A percentile compares a stretch with the other conserved stretches of the same genome.
Evolutionary conservation across 768 basidiomycete species (phyloP).

Genomic region (Rhizopogon vulgaris): DNA sequence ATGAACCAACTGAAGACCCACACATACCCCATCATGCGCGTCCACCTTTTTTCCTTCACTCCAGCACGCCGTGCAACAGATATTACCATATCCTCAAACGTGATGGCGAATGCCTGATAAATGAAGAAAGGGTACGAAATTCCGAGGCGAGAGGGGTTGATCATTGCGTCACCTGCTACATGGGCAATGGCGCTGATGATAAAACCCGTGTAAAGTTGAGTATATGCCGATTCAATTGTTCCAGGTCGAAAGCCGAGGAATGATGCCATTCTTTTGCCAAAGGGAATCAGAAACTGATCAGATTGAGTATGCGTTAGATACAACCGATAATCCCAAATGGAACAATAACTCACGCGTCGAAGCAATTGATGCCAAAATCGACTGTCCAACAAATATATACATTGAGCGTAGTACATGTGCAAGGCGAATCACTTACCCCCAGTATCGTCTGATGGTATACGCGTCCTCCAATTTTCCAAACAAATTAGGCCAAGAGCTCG

Average conservation of each 20-base stretch:
- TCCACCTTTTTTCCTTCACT: slow-evolving; percentile 4
- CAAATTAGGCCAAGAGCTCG: slow-evolving; percentile 32
- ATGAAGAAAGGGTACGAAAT: slow-evolving; percentile 17
- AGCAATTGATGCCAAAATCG: slow-evolving; percentile 34
- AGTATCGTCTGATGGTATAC: slow-evolving; percentile 33
- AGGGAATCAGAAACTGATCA: slow-evolving; percentile 20
- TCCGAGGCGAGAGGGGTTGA: slow-evolving; percentile 6
- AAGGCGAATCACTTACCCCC: slow-evolving; percentile 29
- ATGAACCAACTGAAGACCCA: slow-evolving; percentile 27
- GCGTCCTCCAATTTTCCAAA: slow-evolving; percentile 29
- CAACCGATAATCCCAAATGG: not conserved
- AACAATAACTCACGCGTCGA: slow-evolving; percentile 24
- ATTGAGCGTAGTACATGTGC: not conserved
- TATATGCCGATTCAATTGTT: slow-evolving; percentile 21
- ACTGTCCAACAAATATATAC: slow-evolving; percentile 8
- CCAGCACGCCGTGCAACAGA: slow-evolving; percentile 10
- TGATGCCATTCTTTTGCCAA: slow-evolving; percentile 20
- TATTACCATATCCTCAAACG: slow-evolving; percentile 27
- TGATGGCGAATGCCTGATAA: slow-evolving; percentile 28
- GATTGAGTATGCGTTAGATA: not conserved
- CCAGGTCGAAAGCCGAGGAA: slow-evolving; percentile 21
- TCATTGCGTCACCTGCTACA: slow-evolving; percentile 25
- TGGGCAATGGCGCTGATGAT: slow-evolving; percentile 29
- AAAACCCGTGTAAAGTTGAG: slow-evolving; percentile 33
- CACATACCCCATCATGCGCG: slow-evolving; percentile 15